Evolutionary conservation across 331 rosid genomes (phyloP), one percentile per base, ranked within the genome.

Genomic region (Phaseolus coccineus): DNA sequence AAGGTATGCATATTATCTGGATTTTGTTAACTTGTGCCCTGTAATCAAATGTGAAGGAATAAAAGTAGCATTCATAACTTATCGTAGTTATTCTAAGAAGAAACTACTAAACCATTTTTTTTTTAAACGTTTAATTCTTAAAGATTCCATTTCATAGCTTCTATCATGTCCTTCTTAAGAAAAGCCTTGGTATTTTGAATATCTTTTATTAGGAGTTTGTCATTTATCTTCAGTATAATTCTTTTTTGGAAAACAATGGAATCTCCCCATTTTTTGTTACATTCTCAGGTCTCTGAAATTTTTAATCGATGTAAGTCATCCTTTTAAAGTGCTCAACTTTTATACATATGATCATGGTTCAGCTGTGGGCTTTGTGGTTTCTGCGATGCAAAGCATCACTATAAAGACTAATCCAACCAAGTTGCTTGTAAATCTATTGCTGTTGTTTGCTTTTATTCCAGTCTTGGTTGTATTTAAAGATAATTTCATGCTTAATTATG

Each of bases 1-100:
- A 58, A 94, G 97, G 98, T 92, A 88, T 42, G 52, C 69, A 56
- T 75, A 39, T 53, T 78, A 2, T 47, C 42, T 57, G 0, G 39
- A 68, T 55, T 77, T 22, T 51, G 46, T 52, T 51, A 14, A 50
- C 1, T 1, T 4, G 2, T 33, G 28, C 64, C 35, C 44, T 65
- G 52, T 35, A 48, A 7, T 14, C 15, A 27, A 4, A 52, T 11
- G 37, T 0, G 9, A 51, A 51, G 48, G 22, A 35, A 11, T 72
- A 22, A 57, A 40, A 57, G n/a, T 73, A n/a, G 55, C 42, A 25
- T 73, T 35, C 25, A 14, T 28, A 2, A 37, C 31, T 5, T 12
- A 39, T 37, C 52, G 55, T 73, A 33, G 33, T 53, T 55, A 19
- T 24, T 53, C 27, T n/a, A 52, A 56, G 62, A 56, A 19, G 14